A percentile compares a stretch with the other conserved stretches of the same genome.
phyloP scores from a whole-genome alignment of 2,329 filamentous ascomycete species.

The Curvularia sp. region DNA sequence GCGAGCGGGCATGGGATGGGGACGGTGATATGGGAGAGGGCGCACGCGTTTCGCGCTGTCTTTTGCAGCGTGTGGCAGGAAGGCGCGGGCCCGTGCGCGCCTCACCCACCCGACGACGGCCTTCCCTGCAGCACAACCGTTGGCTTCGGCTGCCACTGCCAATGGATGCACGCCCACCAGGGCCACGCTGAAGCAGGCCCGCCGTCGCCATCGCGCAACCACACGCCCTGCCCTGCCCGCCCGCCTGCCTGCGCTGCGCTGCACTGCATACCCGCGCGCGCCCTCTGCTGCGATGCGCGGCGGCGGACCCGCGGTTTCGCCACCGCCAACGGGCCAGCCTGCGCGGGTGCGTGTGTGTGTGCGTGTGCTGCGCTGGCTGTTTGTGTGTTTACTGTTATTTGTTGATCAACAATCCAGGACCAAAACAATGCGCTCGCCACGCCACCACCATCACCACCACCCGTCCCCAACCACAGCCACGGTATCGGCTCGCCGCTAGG shows the following conservation, averaged over 20 bases:
- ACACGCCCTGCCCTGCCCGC: neutral
- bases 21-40: slow-evolving; percentile 32
- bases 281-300: slow-evolving; percentile 18
- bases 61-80: slow-evolving; percentile 29
- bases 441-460: slow-evolving; percentile 2
- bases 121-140: slow-evolving; percentile 25
- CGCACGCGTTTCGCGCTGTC: slow-evolving; percentile 33
- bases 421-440: slow-evolving; percentile 15
- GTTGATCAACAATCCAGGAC: slow-evolving; percentile 18
- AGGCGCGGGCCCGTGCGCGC: slow-evolving; percentile 15
- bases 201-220: slow-evolving; percentile 2
- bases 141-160: slow-evolving; percentile 31
- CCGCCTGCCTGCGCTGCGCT: too few species aligned
- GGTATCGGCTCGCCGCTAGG: slow-evolving; percentile 21
- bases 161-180: slow-evolving; percentile 24
- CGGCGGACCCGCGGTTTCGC: slow-evolving; percentile 3
- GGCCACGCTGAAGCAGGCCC: slow-evolving; percentile 26
- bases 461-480: slow-evolving; percentile 18
- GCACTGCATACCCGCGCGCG: neutral
- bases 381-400: slow-evolving; percentile 17
- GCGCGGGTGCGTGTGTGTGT: neutral
- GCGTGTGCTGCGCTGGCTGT: neutral
- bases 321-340: neutral
- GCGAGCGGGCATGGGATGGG: slow-evolving; percentile 29
- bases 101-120: slow-evolving; percentile 14